These are phyloP conservation scores for Geotrichum citri-aurantii DNA, from an alignment of 1,139 yeast genomes.

Conservation along the genomic window DNA sequence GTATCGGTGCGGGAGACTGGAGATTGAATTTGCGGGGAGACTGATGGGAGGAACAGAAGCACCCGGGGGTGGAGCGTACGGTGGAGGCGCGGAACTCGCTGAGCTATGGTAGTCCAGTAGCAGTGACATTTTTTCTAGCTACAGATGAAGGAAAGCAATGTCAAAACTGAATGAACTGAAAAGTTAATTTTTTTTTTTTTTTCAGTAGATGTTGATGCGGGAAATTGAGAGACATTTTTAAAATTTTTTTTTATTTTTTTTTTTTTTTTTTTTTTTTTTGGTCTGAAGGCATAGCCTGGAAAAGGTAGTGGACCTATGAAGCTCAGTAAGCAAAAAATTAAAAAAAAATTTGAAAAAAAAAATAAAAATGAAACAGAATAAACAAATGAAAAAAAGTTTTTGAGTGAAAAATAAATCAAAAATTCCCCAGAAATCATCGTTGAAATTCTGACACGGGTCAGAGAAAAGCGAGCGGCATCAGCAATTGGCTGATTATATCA, in stretches of 20 bases:
- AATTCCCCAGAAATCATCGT: too few relatives aligned
- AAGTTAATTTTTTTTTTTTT: too few relatives aligned
- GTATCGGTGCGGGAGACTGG: constrained; percentile 6
- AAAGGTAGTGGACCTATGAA: too few relatives aligned
- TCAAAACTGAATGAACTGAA: not conserved
- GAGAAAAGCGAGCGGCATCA: not conserved
- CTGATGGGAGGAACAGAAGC: not conserved
- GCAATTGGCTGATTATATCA: too few relatives aligned
- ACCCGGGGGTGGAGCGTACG: constrained; percentile 5
- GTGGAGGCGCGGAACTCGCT: constrained; percentile 10
- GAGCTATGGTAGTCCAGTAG: constrained; percentile 9
- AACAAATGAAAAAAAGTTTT: not conserved
- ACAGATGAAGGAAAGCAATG: not conserved
- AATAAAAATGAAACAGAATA: not conserved
- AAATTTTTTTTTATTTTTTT: too few relatives aligned
- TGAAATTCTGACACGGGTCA: not conserved
- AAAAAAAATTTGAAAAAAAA: not conserved
- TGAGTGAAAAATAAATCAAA: too few relatives aligned
- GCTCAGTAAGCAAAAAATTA: not conserved
- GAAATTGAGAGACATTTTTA: not conserved
- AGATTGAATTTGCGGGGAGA: constrained; percentile 1
- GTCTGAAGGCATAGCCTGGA: too few relatives aligned
- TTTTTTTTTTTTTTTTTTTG: too few relatives aligned
- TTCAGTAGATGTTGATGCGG: not conserved
- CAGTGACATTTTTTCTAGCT: not conserved